Base-by-base conservation (phyloP, 768 basidiomycete genomes). In the Leucosporidium yakuticum region DNA sequence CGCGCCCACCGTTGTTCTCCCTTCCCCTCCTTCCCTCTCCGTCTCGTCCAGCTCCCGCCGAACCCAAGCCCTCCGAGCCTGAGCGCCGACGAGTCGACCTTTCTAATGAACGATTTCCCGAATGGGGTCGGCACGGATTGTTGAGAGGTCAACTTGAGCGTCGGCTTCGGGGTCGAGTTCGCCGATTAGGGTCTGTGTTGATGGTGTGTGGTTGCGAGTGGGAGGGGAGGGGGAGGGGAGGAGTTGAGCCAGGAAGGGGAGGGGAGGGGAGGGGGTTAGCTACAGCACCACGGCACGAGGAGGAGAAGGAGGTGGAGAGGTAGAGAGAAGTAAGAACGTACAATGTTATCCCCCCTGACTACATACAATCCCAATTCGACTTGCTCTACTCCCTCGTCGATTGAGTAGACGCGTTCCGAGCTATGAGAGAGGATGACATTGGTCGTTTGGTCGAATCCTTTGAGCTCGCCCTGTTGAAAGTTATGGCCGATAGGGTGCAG, bases 331-430 rank as follows among this genome's bases (percentile, higher is more conserved):
- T 17, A 50, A 17, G 54, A 53, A 85, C 91, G 79, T 75, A 97
- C 96, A 95, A 73, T 93, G 84, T 93, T 93, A 78, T 99, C 96
- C 4, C 96, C 96, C 76, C 97, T 93, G 77, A 99, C 92, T 76
- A 99, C 87, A 79, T 99, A 98, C 55, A 98, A 82, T 0, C 96
- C 96, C 31, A 98, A 82, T 0, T 91, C 89, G 15, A 93, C 86
- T 82, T 97, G 93, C 79, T 97, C 91, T 32, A 96, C 92, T 50
- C 89, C 89, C 75, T 90, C 90, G 21, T 99, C 96, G 62, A 85
- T 80, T 76, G 88, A 90, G 79, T 90, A 98, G 44, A 97, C 87
- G 74, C 95, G 87, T 78, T 99, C 96, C 77, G 88, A 91, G 65
- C 88, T 89, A 77, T 94, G 90, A 20, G 94, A 88, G 65, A 99